Conservation (phyloP, 352 stramenopile genomes). For the Bremia lactucae region DNA sequence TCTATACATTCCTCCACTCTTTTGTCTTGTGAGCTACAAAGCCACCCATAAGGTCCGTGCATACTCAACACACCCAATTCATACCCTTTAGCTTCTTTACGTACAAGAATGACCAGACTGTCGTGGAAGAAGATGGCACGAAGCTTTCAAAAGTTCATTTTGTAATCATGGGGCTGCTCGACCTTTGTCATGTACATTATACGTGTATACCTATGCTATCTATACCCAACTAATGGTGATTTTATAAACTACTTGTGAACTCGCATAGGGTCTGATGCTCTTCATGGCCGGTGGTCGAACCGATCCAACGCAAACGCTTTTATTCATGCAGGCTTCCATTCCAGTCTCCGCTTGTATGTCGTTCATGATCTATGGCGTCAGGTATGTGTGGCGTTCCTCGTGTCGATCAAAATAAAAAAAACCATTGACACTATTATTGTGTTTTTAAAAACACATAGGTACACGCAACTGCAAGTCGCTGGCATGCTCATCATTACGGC, state of each 20-base stretch:
- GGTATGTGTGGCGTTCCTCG: conserved; percentile 14
- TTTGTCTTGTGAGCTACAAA: conserved; percentile 81
- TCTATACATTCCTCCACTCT: conserved; percentile 79
- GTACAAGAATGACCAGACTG: no score
- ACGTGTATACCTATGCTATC: not conserved
- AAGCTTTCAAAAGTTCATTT: conserved; percentile 85
- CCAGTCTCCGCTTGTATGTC: conserved; percentile 60
- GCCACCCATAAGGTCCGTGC: conserved; percentile 70
- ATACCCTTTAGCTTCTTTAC: no score
- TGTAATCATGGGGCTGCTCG: conserved; percentile 77
- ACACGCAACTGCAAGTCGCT: conserved; percentile 60
- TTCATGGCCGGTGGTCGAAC: conserved; percentile 77
- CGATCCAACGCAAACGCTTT: conserved; percentile 70
- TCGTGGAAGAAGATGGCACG: conserved; percentile 74
- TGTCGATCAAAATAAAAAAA: no score
- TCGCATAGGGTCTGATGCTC: conserved; percentile 78
- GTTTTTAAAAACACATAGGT: conserved; percentile 30
- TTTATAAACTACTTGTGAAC: no score
- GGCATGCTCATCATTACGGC: conserved; percentile 54
- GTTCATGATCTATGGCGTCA: conserved; percentile 37
- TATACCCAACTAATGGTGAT: no score
- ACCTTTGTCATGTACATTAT: conserved; percentile 60
- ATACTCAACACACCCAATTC: no score
- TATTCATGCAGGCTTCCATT: conserved; percentile 80
- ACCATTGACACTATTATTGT: not conserved